Percentiles rank a stretch among this genome's conserved stretches.
Conservation (phyloP, 1,284 basidiomycete genomes). For the Ustilago tritici region DNA sequence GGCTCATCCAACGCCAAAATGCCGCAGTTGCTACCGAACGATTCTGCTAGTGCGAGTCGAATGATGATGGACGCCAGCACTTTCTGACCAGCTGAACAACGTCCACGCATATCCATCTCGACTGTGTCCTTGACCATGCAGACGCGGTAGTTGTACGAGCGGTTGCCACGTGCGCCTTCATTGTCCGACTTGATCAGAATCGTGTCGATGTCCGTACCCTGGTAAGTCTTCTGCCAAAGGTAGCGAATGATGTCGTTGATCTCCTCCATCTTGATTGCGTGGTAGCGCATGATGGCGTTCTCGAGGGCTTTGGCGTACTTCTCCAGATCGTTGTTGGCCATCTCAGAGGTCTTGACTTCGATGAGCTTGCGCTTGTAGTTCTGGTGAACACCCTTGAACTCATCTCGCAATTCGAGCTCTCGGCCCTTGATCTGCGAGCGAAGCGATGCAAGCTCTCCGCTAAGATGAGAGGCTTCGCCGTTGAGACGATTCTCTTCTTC, state of each 20-base stretch:
- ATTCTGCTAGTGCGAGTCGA: slow-evolving; percentile 94
- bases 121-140: slow-evolving; percentile 97
- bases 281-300: slow-evolving; percentile 97
- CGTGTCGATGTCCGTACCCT: slow-evolving; percentile 98
- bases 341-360: slow-evolving; percentile 79
- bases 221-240: slow-evolving; percentile 98
- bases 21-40: slow-evolving; percentile 96
- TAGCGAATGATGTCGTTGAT: slow-evolving; percentile 84
- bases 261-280: slow-evolving; percentile 99
- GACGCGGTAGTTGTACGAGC: slow-evolving; percentile 97
- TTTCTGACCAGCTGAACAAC: slow-evolving; percentile 98
- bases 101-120: slow-evolving; percentile 99
- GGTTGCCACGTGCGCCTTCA: slow-evolving; percentile 76
- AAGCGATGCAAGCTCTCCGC: slow-evolving; percentile 62
- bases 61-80: slow-evolving; percentile 99
- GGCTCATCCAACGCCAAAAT: slow-evolving; percentile 98
- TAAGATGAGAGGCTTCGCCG: slow-evolving; percentile 74
- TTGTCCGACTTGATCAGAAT: slow-evolving; percentile 95
- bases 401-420: slow-evolving; percentile 79
- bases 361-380: slow-evolving; percentile 90
- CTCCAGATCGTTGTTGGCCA: slow-evolving; percentile 75
- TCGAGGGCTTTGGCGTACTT: slow-evolving; percentile 95
- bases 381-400: slow-evolving; percentile 88
- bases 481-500: slow-evolving; percentile 79
- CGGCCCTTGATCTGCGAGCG: slow-evolving; percentile 71